Percentiles rank a stretch among this genome's conserved stretches.
Evolutionary conservation across 2,329 filamentous ascomycete species (phyloP).

Genomic region (Pezicula neosporulosa): DNA sequence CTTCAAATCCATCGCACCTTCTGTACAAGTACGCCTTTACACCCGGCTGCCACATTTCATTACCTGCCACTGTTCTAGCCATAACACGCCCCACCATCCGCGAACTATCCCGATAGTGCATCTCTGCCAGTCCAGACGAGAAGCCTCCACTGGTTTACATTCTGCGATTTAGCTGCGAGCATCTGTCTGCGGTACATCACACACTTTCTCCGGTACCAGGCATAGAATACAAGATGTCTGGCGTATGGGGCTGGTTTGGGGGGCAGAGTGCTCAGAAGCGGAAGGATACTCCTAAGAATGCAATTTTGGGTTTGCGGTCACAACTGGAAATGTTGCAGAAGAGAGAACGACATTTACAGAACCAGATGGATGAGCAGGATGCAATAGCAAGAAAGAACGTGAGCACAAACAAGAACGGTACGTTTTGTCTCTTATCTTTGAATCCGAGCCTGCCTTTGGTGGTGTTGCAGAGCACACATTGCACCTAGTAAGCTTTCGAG

Average conservation of each 20-base stretch:
- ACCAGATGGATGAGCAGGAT: constrained; percentile 91
- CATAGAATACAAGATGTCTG: constrained; percentile 47
- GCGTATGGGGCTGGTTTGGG: constrained; percentile 89
- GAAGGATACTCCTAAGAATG: constrained; percentile 95
- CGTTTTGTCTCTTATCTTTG: constrained; percentile 27
- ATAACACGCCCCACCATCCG: too few relatives aligned
- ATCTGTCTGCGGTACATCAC: constrained; percentile 2
- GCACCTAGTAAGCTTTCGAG: background rate
- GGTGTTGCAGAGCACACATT: background rate
- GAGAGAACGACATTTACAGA: constrained; percentile 85
- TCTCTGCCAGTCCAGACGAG: too few relatives aligned
- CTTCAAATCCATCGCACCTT: too few relatives aligned
- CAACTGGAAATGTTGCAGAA: constrained; percentile 98
- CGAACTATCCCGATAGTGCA: too few relatives aligned
- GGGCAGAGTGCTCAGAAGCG: constrained; percentile 77
- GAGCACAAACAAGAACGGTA: constrained; percentile 86
- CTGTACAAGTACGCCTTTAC: too few relatives aligned
- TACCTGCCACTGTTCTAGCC: too few relatives aligned
- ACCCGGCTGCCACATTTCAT: too few relatives aligned
- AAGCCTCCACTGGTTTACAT: background rate
- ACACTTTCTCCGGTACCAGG: constrained; percentile 5
- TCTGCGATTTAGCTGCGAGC: too few relatives aligned
- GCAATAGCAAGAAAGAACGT: constrained; percentile 85
- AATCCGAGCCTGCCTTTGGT: background rate
- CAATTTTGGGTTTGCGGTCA: constrained; percentile 80